Conservation (phyloP, 257 asterid species). For the Nicotiana otophora region DNA sequence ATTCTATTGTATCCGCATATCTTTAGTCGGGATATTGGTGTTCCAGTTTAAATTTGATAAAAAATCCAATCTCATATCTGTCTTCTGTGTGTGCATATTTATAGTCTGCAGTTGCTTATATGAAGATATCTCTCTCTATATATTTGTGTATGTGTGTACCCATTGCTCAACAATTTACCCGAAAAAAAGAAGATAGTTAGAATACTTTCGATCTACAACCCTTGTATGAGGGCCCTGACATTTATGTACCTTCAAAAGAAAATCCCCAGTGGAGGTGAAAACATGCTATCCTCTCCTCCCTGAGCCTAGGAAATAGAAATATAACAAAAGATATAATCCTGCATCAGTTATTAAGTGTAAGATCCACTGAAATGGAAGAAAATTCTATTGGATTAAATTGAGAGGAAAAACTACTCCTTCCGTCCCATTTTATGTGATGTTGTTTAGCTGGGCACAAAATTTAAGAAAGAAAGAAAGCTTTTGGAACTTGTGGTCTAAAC, state of each 20-base stretch:
- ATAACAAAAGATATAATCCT: not conserved
- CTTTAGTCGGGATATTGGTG: not conserved
- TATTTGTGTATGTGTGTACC: not conserved
- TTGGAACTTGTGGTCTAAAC: too few relatives aligned
- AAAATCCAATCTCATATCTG: not conserved
- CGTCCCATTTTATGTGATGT: too few relatives aligned
- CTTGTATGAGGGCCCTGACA: not conserved
- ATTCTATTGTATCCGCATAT: not conserved
- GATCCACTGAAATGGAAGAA: not conserved
- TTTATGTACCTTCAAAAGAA: not conserved
- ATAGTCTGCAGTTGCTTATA: not conserved
- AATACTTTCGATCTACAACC: not conserved
- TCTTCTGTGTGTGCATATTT: not conserved
- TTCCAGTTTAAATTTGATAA: not conserved
- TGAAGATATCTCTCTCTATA: not conserved
- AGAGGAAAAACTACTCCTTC: too few relatives aligned
- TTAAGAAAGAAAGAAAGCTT: too few relatives aligned
- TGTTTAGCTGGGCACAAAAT: too few relatives aligned
- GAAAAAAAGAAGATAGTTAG: not conserved
- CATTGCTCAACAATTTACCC: not conserved
- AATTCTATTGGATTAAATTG: too few relatives aligned
- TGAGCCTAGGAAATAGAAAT: not conserved
- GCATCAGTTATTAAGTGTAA: not conserved
- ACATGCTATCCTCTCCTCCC: not conserved
- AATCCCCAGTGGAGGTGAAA: not conserved